A percentile compares a stretch with the other conserved stretches of the same genome.
Evolutionary conservation across 148 eudicot species (phyloP).

Genomic region (Chenopodium suecicum): DNA sequence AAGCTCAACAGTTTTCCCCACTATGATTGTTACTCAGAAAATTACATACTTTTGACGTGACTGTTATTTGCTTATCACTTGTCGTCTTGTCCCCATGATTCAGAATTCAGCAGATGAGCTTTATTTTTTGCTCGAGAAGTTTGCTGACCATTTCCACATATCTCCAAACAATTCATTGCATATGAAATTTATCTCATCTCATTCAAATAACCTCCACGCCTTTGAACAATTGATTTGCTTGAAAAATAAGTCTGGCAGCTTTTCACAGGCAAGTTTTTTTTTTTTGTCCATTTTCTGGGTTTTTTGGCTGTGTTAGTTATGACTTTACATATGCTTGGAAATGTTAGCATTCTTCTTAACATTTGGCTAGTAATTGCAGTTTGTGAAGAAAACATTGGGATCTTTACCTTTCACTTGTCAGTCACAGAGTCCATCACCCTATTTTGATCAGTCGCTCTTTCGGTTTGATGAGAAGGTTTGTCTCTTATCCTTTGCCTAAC

Average conservation of each 20-base stretch:
- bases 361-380: conserved; percentile 50
- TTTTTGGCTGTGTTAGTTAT: not conserved
- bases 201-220: conserved; percentile 84
- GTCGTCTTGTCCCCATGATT: conserved; percentile 6
- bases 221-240: conserved; percentile 70
- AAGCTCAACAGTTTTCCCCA: not conserved
- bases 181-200: conserved; percentile 83
- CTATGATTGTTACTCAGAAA: not conserved
- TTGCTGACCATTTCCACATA: conserved; percentile 75
- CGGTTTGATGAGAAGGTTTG: conserved; percentile 95
- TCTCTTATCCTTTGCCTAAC: conserved; percentile 2
- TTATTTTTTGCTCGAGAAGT: conserved; percentile 78
- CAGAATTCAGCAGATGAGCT: conserved; percentile 94
- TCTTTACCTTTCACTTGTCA: conserved; percentile 83
- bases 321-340: no score
- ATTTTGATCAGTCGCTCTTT: conserved; percentile 94
- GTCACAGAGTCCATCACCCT: conserved; percentile 94
- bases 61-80: not conserved
- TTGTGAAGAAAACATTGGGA: conserved; percentile 85
- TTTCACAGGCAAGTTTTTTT: conserved; percentile 56
- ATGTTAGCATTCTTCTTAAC: not conserved
- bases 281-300: not conserved
- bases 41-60: not conserved
- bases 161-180: conserved; percentile 60
- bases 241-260: conserved; percentile 74